Percentiles rank a stretch among this genome's conserved stretches.
Evolutionary conservation across 2,329 filamentous ascomycete species (phyloP).

Genomic region (Blumeriella jaapii): DNA sequence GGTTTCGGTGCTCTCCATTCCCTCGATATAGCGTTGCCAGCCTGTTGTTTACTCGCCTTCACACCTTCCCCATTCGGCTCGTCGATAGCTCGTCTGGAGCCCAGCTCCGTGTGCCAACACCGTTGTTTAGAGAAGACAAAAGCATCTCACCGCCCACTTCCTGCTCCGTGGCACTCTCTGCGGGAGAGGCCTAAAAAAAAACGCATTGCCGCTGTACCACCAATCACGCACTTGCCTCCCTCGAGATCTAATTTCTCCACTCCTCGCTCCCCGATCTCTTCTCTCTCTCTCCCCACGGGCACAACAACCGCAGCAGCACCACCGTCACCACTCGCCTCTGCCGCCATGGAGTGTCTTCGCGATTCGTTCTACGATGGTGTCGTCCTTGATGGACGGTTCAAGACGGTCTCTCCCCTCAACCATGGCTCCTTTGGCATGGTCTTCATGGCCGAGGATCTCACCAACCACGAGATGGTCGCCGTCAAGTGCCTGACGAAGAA

Average conservation of each 20-base stretch:
- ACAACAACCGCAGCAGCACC: too few species aligned
- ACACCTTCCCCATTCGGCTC: conserved; percentile 14
- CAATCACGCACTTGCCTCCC: conserved; percentile 16
- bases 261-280: neutral
- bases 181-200: conserved; percentile 21
- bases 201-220: conserved; percentile 25
- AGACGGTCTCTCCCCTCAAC: conserved; percentile 88
- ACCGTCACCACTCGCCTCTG: conserved; percentile 1
- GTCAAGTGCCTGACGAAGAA: conserved; percentile 95
- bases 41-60: conserved; percentile 24
- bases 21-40: conserved; percentile 29
- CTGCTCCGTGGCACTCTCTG: conserved; percentile 20
- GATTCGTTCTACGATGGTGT: conserved; percentile 69
- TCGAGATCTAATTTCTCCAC: conserved; percentile 17
- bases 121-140: conserved; percentile 29
- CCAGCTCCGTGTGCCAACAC: conserved; percentile 25
- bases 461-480: conserved; percentile 70
- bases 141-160: conserved; percentile 24
- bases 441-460: conserved; percentile 75
- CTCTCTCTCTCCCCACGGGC: too few species aligned
- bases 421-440: conserved; percentile 99
- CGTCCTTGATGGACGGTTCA: conserved; percentile 78
- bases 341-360: conserved; percentile 71
- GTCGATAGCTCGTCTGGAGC: conserved; percentile 19
- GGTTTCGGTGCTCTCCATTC: conserved; percentile 25